phyloP scores from a whole-genome alignment of 805 yeast species.

The Lipomyces kockii region DNA sequence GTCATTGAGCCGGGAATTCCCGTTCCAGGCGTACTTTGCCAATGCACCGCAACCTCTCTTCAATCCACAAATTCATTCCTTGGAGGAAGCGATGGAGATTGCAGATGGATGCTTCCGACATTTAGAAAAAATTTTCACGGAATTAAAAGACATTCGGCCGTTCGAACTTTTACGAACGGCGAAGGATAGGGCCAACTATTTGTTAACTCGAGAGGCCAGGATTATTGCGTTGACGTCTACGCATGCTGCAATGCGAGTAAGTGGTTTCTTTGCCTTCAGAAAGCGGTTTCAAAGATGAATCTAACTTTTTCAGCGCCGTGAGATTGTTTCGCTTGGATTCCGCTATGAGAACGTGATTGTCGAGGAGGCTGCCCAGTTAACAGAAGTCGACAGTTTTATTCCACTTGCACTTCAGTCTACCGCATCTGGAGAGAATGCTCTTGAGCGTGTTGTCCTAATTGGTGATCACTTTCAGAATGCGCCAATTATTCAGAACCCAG shows the following conservation, averaged over 20 bases:
- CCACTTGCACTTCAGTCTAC: constrained; percentile 39
- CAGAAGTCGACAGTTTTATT: constrained; percentile 45
- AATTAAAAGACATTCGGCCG: constrained; percentile 42
- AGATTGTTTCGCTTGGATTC: constrained; percentile 34
- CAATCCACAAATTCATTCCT: constrained; percentile 19
- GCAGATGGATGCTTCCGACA: constrained; percentile 35
- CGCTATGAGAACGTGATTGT: constrained; percentile 45
- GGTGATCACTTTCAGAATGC: constrained; percentile 46
- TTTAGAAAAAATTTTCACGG: constrained; percentile 40
- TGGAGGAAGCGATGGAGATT: constrained; percentile 28
- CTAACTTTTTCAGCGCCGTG: constrained; percentile 14
- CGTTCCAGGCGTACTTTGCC: constrained; percentile 33
- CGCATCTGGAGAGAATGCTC: not conserved
- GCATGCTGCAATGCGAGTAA: constrained; percentile 34
- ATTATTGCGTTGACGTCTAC: constrained; percentile 44
- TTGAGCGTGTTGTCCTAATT: constrained; percentile 45
- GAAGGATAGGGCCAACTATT: constrained; percentile 38
- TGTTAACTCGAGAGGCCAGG: constrained; percentile 41
- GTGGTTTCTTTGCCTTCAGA: not conserved
- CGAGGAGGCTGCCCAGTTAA: constrained; percentile 46
- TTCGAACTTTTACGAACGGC: constrained; percentile 38
- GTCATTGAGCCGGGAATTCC: constrained; percentile 20
- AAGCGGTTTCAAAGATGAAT: not conserved
- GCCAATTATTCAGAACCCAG: constrained; percentile 38
- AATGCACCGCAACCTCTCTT: constrained; percentile 36